Percentiles rank a stretch among this genome's conserved stretches.
Conservation (phyloP, 164 flowering plant species). For the Annona squamosa region DNA sequence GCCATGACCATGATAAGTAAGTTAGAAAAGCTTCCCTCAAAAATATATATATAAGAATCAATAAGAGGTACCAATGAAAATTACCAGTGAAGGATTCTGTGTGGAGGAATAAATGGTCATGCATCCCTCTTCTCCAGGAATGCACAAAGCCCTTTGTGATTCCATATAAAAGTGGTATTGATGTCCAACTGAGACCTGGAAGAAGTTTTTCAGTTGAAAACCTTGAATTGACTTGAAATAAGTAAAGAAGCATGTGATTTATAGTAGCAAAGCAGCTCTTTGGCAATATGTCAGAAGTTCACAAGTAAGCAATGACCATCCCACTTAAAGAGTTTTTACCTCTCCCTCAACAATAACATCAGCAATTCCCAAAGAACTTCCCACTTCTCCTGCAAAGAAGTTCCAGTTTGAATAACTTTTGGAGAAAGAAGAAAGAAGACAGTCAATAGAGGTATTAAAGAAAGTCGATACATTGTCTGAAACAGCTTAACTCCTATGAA, state of each 20-base stretch:
- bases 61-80: neutral
- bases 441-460: no score
- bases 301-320: neutral
- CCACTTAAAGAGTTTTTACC: constrained; percentile 3
- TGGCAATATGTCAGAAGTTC: neutral
- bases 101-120: constrained; percentile 8
- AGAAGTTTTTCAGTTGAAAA: neutral
- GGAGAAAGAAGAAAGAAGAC: no score
- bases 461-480: no score
- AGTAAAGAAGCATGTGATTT: neutral
- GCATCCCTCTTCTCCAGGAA: constrained; percentile 12
- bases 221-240: neutral
- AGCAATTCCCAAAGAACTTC: constrained; percentile 2
- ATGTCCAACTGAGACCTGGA: constrained; percentile 9
- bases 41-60: neutral
- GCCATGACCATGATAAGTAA: neutral
- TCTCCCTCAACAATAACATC: constrained; percentile 9
- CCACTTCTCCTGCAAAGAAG: constrained; percentile 5
- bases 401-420: neutral
- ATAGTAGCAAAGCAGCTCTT: neutral
- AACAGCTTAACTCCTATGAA: no score
- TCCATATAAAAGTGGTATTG: constrained; percentile 11
- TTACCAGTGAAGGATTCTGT: constrained; percentile 11
- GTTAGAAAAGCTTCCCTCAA: no score
- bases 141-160: constrained; percentile 12